Evolutionary conservation across 768 basidiomycete species (phyloP), one percentile per base, ranked within the genome.

Genomic region (Chalciporus piperatus): DNA sequence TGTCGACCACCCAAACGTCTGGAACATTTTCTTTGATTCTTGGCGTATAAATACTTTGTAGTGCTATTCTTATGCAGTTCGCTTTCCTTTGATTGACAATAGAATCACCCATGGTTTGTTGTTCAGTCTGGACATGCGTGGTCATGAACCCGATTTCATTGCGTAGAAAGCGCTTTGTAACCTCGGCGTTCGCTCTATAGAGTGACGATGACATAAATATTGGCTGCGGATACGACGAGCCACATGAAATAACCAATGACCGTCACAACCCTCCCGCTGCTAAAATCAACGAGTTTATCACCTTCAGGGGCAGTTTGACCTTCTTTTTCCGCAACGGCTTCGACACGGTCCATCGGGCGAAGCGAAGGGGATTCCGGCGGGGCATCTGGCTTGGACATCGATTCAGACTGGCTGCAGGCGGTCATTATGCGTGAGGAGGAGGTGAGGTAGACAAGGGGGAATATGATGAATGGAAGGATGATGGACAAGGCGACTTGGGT

Each of bases 401-500:
- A 19, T 42, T 10, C 11, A 52, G 57, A 62, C 54, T 52, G 1
- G 35, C 6, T 71, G 59, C 69, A 76, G 48, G 86, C 83, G 10
- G 74, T 75, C 92, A 94, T 94, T 60, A 92, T 75, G 9, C 74
- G 66, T 52, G 81, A 81, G 7, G 72, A 74, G 57, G 84, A 72
- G 14, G 90, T 92, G 60, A 91, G 77, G 61, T 75, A 91, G 45
- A 94, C 72, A 48, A 92, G 77, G 0, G 92, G 92, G 56, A 90
- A 76, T n/a, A 84, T 79, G 70, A 94, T 78, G 71, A 93, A 93
- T 0, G 92, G 92, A 4, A 95, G 79, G 9, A 90, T 81, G 64
- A 96, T 78, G 23, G 87, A 85, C 25, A 98, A 77, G 32, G 85
- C 76, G 47, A 95, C 94, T 66, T 97, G 94, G 3, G 83, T 90